Evolutionary conservation across 2,329 filamentous ascomycete species (phyloP), one percentile per base, ranked within the genome.

Genomic region (Pseudopithomyces maydicus): DNA sequence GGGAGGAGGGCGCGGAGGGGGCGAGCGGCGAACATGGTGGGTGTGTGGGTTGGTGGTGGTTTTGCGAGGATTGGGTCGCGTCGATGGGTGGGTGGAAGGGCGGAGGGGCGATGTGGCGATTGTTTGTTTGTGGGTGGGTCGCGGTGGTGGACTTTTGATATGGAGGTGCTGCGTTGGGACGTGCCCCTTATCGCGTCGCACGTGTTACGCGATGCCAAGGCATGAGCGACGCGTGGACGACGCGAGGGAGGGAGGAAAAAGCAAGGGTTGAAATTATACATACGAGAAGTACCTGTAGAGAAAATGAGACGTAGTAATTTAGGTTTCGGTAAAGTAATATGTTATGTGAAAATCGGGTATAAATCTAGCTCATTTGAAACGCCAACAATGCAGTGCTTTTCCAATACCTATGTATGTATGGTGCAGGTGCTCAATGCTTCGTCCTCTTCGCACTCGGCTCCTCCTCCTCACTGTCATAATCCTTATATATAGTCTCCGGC

Each of bases 401-500:
- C 52, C 39, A 22, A 22, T 15, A n/a, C 35, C 41, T 4, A 38
- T 17, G 6, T 22, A 2, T 17, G 15, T 11, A 12, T 1, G 23
- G 10, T 15, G 14, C 44, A 14, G 26, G 19, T 29, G 11, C 23
- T 60, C 54, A 74, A 48, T 62, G 59, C 62, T 67, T 74, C 26
- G 53, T 60, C 55, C 62, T 83, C 75, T 87, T 87, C 78, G 88
- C 90, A 33, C 90, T 85, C n/a, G 85, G 87, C 3, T 83, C 85
- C 17, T 81, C 88, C 63, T 96, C 93, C 15, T 92, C 91, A 69
- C 96, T 94, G 74, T 92, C 96, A 33, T 95, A 69, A 42, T 97
- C 91, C 7, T 90, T 90, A 79, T 96, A 99, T 64, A 97, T 89
- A 23, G 93, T 92, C 65, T 93, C 89, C 0, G 95, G 95, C 78